A percentile compares a stretch with the other conserved stretches of the same genome.
Evolutionary conservation across 2,329 filamentous ascomycete species (phyloP).

Genomic region (Pseudogymnoascus sp.): DNA sequence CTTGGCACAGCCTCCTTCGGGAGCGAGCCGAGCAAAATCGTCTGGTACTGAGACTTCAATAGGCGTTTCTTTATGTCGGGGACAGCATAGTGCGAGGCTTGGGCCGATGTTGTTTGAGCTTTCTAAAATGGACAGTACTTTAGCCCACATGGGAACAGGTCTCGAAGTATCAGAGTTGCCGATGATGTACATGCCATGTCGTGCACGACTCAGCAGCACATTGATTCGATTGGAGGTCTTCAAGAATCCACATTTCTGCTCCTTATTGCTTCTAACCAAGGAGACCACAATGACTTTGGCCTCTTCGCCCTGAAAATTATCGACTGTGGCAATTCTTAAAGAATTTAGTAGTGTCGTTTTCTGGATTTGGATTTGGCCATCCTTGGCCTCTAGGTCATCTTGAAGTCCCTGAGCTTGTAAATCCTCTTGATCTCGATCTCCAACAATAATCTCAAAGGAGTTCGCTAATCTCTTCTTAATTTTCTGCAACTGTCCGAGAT

Average conservation of each 20-base stretch:
- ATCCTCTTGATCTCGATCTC: conserved; percentile 53
- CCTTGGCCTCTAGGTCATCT: conserved; percentile 13
- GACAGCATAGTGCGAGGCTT: conserved; percentile 47
- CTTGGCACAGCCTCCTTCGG: conserved; percentile 52
- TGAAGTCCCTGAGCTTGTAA: conserved; percentile 32
- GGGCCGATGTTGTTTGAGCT: conserved; percentile 40
- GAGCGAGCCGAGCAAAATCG: conserved; percentile 34
- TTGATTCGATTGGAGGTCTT: conserved; percentile 60
- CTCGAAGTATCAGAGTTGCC: conserved; percentile 53
- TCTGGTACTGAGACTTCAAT: conserved; percentile 30
- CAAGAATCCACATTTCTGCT: conserved; percentile 55
- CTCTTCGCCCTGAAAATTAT: conserved; percentile 74
- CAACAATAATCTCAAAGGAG: conserved; percentile 53
- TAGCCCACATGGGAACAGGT: conserved; percentile 53
- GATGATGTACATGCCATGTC: conserved; percentile 64
- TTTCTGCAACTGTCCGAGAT: conserved; percentile 48
- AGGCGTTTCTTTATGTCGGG: conserved; percentile 46
- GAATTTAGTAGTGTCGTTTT: conserved; percentile 37
- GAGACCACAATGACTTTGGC: conserved; percentile 63
- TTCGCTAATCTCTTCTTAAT: conserved; percentile 38
- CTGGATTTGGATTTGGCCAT: conserved; percentile 15
- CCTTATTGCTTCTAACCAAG: conserved; percentile 58
- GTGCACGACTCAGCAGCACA: conserved; percentile 56
- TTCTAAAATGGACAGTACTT: conserved; percentile 47
- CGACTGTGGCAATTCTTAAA: conserved; percentile 51